Evolutionary conservation across 208 protist genomes (phyloP).

Genomic region (Crithidia fasciculata): DNA sequence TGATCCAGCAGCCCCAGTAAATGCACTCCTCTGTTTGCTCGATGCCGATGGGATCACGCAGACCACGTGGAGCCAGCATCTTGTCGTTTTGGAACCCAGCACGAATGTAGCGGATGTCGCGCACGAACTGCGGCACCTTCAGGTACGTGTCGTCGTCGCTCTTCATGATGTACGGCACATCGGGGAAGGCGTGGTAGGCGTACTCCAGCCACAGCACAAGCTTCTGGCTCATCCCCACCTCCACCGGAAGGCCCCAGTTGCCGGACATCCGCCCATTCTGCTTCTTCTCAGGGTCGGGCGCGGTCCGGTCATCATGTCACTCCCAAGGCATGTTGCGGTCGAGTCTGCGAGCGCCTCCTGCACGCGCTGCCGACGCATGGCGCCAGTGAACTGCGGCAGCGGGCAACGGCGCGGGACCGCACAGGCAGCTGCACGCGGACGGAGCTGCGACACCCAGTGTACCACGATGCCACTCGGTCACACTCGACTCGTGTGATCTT

Average conservation of each 20-base stretch:
- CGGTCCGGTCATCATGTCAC: slow-evolving; percentile 28
- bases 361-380: slow-evolving; percentile 18
- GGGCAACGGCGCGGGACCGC: slow-evolving; percentile 3
- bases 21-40: slow-evolving; percentile 3
- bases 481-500: not conserved
- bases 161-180: slow-evolving; percentile 35
- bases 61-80: not conserved
- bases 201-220: slow-evolving; percentile 33
- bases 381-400: slow-evolving; percentile 12
- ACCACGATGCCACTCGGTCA: not conserved
- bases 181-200: slow-evolving; percentile 26
- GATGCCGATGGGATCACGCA: not conserved
- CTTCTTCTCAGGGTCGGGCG: slow-evolving; percentile 12
- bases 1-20: not conserved
- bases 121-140: slow-evolving; percentile 42
- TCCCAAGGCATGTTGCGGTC: slow-evolving; percentile 21
- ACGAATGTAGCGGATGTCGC: slow-evolving; percentile 30
- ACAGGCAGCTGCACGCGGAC: slow-evolving; percentile 5
- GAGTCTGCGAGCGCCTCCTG: slow-evolving; percentile 24
- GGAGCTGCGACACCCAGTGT: slow-evolving; percentile 13
- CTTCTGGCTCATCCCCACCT: slow-evolving; percentile 41
- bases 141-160: slow-evolving; percentile 50
- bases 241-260: slow-evolving; percentile 30
- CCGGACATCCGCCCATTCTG: slow-evolving; percentile 18
- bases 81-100: not conserved